Evolutionary conservation across 768 basidiomycete species (phyloP).

Genomic region (Naganishia vaughanmartiniae): DNA sequence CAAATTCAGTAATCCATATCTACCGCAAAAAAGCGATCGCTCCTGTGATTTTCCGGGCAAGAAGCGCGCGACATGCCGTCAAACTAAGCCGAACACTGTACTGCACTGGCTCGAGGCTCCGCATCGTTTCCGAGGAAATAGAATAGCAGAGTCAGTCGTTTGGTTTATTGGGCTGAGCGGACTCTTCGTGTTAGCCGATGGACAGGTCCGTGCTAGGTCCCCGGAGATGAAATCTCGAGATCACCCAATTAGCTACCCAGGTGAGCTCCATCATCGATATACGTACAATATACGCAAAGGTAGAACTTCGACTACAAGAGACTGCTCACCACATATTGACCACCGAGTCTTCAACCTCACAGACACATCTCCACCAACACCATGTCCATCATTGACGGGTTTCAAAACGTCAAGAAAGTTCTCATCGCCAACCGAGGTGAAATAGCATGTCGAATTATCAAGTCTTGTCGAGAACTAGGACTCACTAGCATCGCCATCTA

Average conservation of each 20-base stretch:
- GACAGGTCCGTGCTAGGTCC: too few species aligned
- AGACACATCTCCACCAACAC: neutral
- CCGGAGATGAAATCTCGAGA: too few species aligned
- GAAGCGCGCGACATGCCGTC: neutral
- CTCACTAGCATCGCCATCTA: constrained; percentile 63
- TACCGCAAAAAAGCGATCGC: neutral
- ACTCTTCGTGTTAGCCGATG: too few species aligned
- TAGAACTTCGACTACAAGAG: neutral
- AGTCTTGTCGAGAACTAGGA: constrained; percentile 59
- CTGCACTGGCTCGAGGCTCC: constrained; percentile 1
- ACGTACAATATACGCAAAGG: neutral
- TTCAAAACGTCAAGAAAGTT: constrained; percentile 44
- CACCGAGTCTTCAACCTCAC: neutral
- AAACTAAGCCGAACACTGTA: neutral
- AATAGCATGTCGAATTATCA: constrained; percentile 66
- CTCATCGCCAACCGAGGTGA: constrained; percentile 72
- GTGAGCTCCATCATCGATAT: neutral
- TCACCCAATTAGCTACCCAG: neutral
- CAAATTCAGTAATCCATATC: neutral
- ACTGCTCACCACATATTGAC: neutral
- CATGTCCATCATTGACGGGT: constrained; percentile 35
- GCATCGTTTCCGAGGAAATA: constrained; percentile 7
- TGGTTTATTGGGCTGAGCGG: neutral
- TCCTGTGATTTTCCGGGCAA: constrained; percentile 5
- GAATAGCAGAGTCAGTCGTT: neutral